Base-by-base conservation (phyloP, 257 asterid species). In the Osmanthus fragrans region DNA sequence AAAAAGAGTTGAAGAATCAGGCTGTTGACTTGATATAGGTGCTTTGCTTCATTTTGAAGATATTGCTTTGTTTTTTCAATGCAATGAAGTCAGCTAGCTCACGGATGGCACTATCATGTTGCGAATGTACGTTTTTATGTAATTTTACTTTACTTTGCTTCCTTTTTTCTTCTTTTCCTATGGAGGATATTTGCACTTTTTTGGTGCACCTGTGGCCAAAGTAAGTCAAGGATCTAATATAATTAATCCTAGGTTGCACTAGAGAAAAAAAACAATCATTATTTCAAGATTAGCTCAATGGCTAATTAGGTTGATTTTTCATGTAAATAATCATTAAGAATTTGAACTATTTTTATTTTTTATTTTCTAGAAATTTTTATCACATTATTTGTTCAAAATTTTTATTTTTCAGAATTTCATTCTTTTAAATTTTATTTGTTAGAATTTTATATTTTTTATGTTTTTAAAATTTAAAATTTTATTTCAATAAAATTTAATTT, bases 31-130 rank as follows among this genome's bases (percentile, higher is more conserved):
- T 60, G 68, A 18, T 60, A 60, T 60, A 23, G 68, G 32, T 60
- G 33, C 68, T 60, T 60, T 60, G 33, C 68, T 60, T 60, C 68
- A 60, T 60, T 25, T 23, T 60, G 68, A 60, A 60, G 68, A 60
- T 2, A 60, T 23, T 25, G 32, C 68, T 60, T 10, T 60, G n/a
- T 1, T 23, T 23, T 8, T 60, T 60, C 16, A 11, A 25, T 60
- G 32, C 33, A 21, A 8, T 8, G 33, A 60, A 60, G 65, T 56
- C 65, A 56, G 65, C 64, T 5, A 12, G 51, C 4, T 42, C 16
- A 42, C 45, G 45, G 45, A 39, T 39, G 45, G 45, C 13, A 39
- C 13, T 58, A 58, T 7, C 66, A 58, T 58, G 66, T 30, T 56
- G 8, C 6, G 27, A 19, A 3, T 7, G 30, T 58, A 21, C 30